A percentile compares a stretch with the other conserved stretches of the same genome.
phyloP scores from a whole-genome alignment of 2,329 filamentous ascomycete species.

The Emmonsiellopsis sp. region DNA sequence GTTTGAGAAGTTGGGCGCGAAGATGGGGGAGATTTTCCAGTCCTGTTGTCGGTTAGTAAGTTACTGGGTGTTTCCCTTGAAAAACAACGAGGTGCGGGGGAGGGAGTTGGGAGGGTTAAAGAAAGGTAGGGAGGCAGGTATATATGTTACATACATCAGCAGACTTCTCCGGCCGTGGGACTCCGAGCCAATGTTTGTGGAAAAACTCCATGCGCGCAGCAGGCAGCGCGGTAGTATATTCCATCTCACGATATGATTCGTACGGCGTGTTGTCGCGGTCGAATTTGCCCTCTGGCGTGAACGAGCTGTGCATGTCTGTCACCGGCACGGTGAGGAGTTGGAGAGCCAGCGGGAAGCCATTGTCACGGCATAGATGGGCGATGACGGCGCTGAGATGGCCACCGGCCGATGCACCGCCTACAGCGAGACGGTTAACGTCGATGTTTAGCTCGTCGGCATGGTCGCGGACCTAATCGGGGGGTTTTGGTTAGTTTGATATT shows the following conservation, averaged over 20 bases:
- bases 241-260: constrained; percentile 31
- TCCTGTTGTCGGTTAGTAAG: constrained; percentile 17
- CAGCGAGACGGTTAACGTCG: constrained; percentile 23
- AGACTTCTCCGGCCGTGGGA: constrained; percentile 25
- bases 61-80: background rate
- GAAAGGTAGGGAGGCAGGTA: no score
- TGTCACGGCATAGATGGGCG: constrained; percentile 29
- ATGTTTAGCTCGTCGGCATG: constrained; percentile 25
- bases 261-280: constrained; percentile 28
- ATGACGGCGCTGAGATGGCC: constrained; percentile 31
- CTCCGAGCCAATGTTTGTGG: constrained; percentile 28
- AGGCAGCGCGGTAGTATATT: constrained; percentile 26
- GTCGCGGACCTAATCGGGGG: constrained; percentile 19
- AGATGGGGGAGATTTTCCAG: constrained; percentile 35
- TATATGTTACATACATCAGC: constrained; percentile 21
- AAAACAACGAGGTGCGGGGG: no score
- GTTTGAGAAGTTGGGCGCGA: constrained; percentile 24
- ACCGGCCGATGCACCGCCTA: constrained; percentile 33
- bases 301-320: constrained; percentile 26
- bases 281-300: constrained; percentile 26
- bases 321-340: constrained; percentile 30
- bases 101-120: background rate
- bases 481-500: background rate
- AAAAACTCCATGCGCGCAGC: constrained; percentile 31
- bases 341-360: constrained; percentile 24